These are phyloP conservation scores for Spathaspora arborariae DNA, from an alignment of 805 yeast species.

Conservation along the genomic window DNA sequence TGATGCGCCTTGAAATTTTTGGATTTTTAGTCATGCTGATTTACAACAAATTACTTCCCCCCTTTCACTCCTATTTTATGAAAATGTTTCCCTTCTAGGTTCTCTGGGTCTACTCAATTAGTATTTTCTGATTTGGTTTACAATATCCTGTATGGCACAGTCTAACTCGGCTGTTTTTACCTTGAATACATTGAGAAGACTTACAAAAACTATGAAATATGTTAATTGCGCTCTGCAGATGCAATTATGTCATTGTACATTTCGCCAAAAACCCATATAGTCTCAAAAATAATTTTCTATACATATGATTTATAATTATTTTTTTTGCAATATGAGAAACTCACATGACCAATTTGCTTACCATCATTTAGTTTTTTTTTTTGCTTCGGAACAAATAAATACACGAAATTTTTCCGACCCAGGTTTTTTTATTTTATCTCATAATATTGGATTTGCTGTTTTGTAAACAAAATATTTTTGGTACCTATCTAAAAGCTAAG, in stretches of 20 bases:
- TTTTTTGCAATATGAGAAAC: background rate
- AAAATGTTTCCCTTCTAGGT: no score
- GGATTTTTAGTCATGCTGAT: background rate
- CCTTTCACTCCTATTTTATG: no score
- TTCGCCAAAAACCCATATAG: background rate
- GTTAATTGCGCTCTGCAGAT: background rate
- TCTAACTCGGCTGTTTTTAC: background rate
- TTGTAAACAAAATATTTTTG: background rate
- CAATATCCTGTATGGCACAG: no score
- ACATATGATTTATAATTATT: background rate
- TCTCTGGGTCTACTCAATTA: no score
- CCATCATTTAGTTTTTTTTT: background rate
- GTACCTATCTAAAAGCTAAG: background rate
- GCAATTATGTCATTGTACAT: background rate
- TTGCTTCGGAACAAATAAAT: background rate
- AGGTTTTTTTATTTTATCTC: no score
- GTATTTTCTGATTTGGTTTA: no score
- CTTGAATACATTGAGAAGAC: background rate
- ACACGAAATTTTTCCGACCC: background rate
- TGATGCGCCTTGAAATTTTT: slow-evolving; percentile 40
- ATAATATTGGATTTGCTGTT: no score
- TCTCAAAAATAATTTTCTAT: background rate
- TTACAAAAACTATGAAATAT: background rate
- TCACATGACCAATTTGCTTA: background rate
- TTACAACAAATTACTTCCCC: background rate